Conservation (phyloP, 352 stramenopile genomes). For the Halophytophthora polymorphica region DNA sequence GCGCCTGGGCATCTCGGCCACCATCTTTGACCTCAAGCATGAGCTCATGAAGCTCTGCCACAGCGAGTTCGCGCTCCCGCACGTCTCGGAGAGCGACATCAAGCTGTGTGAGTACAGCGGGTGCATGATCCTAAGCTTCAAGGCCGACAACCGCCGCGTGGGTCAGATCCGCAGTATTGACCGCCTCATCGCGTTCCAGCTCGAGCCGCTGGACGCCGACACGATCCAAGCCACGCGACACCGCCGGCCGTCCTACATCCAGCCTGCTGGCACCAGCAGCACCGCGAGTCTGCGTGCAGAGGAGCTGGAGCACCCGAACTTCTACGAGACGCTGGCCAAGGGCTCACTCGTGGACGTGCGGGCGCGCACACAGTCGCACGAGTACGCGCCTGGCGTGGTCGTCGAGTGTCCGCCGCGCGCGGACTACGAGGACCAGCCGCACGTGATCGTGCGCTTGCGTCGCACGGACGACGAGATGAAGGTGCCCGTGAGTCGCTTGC, state of each 20-base stretch:
- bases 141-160: slow-evolving; percentile 80
- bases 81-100: slow-evolving; percentile 71
- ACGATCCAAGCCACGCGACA: slow-evolving; percentile 70
- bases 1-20: slow-evolving; percentile 75
- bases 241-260: slow-evolving; percentile 74
- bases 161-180: slow-evolving; percentile 87
- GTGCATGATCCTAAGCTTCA: slow-evolving; percentile 87
- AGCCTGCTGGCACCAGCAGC: slow-evolving; percentile 18
- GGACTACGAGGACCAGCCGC: slow-evolving; percentile 40
- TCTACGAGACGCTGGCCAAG: slow-evolving; percentile 59
- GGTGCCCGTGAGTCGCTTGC: slow-evolving; percentile 61
- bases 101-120: slow-evolving; percentile 86
- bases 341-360: slow-evolving; percentile 73
- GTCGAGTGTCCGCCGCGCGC: slow-evolving; percentile 36
- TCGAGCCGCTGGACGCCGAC: slow-evolving; percentile 67
- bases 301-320: slow-evolving; percentile 40
- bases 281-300: slow-evolving; percentile 26
- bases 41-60: slow-evolving; percentile 80
- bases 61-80: slow-evolving; percentile 59
- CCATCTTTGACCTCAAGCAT: slow-evolving; percentile 86
- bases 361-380: slow-evolving; percentile 60
- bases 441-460: slow-evolving; percentile 61
- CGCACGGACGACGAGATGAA: slow-evolving; percentile 73
- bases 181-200: slow-evolving; percentile 80
- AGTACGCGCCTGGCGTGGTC: slow-evolving; percentile 67